Base-by-base conservation (phyloP, 1,139 yeast species). In the Candida tunisiensis region DNA sequence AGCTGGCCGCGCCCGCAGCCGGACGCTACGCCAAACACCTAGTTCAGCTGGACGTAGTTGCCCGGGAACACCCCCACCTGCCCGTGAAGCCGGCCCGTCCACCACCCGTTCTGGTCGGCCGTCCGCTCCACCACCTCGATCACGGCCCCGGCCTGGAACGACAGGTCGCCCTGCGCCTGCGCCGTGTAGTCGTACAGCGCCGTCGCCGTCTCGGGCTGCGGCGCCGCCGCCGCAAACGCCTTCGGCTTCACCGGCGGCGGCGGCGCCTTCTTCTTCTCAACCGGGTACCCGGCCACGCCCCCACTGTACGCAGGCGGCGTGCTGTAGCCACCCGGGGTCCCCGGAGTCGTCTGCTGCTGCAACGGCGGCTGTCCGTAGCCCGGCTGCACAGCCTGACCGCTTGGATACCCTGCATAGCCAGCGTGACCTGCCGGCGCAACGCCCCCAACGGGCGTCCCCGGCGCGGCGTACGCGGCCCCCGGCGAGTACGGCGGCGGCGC, bases 51-150 rank as follows among this genome's bases (percentile, higher is more conserved):
- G 19, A 88, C 96, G 45, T 88, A 88, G 50, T 85, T 88, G 10
- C 95, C 96, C 4, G 98, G 98, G 60, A 88, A 88, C 6, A 74
- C 79, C 30, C 98, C 98, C 31, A 74, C 72, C 35, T 64, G 74
- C 8, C 95, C 95, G 42, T 83, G 80, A 40, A 68, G 59, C 30
- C 63, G 59, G n/a, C 98, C 98, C 1, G 93, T 80, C 98, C 98
- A 88, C 98, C 98, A 88, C 3, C 93, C 96, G 43, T 82, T 82
- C 30, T 73, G 64, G 47, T 83, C 94, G 0, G 69, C 63, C 2
- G 93, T 75, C 42, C 79, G 72, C 46, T 82, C 80, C 5, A 83
- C 66, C 32, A 88, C 62, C 42, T 80, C 83, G 41, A 88, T 83
- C 20, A 71, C 65, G 6, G 88, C 80, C 13, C 96, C 96, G 0